Evolutionary conservation across 257 asterid genomes (phyloP).

Genomic region (Nicotiana benthamiana): DNA sequence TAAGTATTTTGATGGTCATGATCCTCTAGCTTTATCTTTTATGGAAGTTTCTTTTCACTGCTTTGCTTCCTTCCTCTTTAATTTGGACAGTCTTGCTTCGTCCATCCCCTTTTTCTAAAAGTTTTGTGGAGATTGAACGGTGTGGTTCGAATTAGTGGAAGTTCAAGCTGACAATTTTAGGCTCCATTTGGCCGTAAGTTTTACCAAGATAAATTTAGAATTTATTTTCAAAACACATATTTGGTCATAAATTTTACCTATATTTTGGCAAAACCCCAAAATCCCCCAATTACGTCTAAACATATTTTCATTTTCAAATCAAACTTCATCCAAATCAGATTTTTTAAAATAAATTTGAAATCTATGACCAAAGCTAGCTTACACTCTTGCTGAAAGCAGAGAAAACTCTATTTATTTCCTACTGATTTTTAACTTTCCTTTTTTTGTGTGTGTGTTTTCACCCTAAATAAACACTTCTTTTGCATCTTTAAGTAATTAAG

Average conservation of each 20-base stretch:
- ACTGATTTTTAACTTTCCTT: not conserved
- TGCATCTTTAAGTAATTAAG: not conserved
- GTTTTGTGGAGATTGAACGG: not conserved
- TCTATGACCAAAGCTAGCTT: too few species aligned
- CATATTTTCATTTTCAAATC: too few species aligned
- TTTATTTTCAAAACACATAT: too few species aligned
- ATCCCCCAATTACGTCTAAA: too few species aligned
- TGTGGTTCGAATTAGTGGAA: not conserved
- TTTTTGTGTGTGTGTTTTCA: not conserved
- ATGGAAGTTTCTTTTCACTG: not conserved
- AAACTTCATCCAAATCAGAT: too few species aligned
- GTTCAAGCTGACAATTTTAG: not conserved
- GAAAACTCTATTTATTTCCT: not conserved
- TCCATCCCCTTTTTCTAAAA: not conserved
- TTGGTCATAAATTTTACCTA: too few species aligned
- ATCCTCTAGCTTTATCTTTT: not conserved
- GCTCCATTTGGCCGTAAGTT: too few species aligned
- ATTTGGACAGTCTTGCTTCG: not conserved
- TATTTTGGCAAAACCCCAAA: too few species aligned
- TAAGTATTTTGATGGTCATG: conserved; percentile 2
- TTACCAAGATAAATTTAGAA: too few species aligned
- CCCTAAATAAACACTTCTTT: not conserved
- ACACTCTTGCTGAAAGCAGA: not conserved
- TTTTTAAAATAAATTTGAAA: too few species aligned
- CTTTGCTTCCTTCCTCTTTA: not conserved